phyloP scores from a whole-genome alignment of 2,329 filamentous ascomycete species.

The Stylonectria norvegica region DNA sequence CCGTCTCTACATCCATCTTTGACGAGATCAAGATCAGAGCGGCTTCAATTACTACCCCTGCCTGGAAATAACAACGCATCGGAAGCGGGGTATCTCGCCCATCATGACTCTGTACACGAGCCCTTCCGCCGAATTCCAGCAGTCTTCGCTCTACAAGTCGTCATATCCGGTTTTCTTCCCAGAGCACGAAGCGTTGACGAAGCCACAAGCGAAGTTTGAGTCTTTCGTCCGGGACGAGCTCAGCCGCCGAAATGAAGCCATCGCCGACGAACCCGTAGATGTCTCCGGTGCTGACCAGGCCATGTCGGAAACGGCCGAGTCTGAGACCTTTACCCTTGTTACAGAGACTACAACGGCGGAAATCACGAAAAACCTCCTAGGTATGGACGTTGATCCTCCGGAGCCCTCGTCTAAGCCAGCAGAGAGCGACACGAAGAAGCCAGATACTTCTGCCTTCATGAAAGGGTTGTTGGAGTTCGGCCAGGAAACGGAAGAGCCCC shows the following conservation, averaged over 20 bases:
- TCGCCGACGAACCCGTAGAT: neutral
- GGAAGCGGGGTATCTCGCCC: no score
- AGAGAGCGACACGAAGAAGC: neutral
- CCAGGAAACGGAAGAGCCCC: conserved; percentile 6
- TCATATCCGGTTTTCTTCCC: conserved; percentile 39
- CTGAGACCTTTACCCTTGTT: conserved; percentile 27
- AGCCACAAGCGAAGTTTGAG: conserved; percentile 33
- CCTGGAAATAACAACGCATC: no score
- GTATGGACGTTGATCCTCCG: conserved; percentile 5
- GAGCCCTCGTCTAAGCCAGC: neutral
- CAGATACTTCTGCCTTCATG: conserved; percentile 31
- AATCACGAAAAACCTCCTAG: conserved; percentile 12
- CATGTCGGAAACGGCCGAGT: conserved; percentile 15
- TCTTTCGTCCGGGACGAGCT: conserved; percentile 30
- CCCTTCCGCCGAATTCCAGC: conserved; percentile 17
- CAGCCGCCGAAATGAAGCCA: conserved; percentile 7
- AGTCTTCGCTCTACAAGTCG: conserved; percentile 39
- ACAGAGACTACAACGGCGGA: conserved; percentile 25
- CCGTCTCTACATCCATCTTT: no score
- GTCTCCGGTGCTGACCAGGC: conserved; percentile 1
- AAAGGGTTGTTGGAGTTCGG: conserved; percentile 28
- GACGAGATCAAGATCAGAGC: no score
- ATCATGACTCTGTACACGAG: no score
- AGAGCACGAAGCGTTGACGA: conserved; percentile 32
- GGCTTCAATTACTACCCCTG: no score